Base-by-base conservation (phyloP, 495 filamentous ascomycete genomes). In the Pyrenula massariospora region DNA sequence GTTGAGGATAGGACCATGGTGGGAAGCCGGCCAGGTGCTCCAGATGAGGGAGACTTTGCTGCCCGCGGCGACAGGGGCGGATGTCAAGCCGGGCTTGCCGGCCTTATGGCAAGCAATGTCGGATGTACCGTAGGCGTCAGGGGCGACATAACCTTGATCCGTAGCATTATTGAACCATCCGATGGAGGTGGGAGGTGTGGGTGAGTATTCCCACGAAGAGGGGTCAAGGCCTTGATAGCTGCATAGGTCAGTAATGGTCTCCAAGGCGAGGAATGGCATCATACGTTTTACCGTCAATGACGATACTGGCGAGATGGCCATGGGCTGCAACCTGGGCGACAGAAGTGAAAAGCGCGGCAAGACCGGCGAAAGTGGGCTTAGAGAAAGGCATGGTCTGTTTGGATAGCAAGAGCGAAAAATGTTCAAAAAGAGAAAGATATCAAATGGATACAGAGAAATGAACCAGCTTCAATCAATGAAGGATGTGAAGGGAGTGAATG, bases 1-100 rank as follows among this genome's bases (percentile, higher is more conserved):
- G 73, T 84, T 77, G 57, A 86, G 75, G 64, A 83, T 80, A 3
- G 85, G 84, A 5, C 85, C 83, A 56, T 79, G 73, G 58, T 84
- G 84, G 2, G 72, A 76, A 0, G 73, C 69, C 0, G 83, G 83
- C 83, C 84, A 86, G 0, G 65, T 67, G 57, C 77, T 74, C 82
- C 82, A 85, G 55, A 74, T 72, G 52, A 86, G 64, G 52, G 68
- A 70, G 56, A 84, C 63, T 47, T 62, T 69, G 58, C 72, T 68
- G 22, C 80, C 78, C 1, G 79, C 73, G 11, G 65, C 66, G 25
- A 82, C 73, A 22, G 69, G 70, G 3, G 74, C 74, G 64, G 71
- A 64, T 36, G 72, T 72, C 3, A 70, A 59, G 10, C 70, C 80
- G 2, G 75, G 68, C 22, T 71, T 74, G 21, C 75, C 77, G 47